phyloP scores from a whole-genome alignment of 2,329 filamentous ascomycete species.

The Ophiosphaerella herpotricha region DNA sequence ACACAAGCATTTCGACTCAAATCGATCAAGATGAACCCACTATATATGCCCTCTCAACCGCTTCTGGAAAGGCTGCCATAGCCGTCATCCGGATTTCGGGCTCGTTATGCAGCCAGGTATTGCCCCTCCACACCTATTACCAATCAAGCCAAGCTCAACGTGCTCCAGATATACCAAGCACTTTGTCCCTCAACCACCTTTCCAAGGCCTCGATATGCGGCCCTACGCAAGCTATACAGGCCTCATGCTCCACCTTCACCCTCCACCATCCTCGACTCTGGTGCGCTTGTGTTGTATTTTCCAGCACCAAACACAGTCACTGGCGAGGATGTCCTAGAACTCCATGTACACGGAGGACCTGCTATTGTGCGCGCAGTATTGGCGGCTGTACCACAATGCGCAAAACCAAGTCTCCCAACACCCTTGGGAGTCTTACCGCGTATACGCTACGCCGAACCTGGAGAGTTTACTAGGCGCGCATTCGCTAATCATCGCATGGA shows the following conservation, averaged over 20 bases:
- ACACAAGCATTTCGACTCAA: conserved; percentile 14
- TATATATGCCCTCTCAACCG: conserved; percentile 91
- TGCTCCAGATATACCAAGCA: conserved; percentile 64
- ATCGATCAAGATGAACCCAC: conserved; percentile 55
- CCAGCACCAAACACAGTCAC: conserved; percentile 81
- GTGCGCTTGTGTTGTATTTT: conserved; percentile 82
- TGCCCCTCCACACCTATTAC: background rate
- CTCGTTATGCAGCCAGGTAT: conserved; percentile 69
- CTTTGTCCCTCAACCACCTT: conserved; percentile 61
- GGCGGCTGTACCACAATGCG: conserved; percentile 69
- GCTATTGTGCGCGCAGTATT: conserved; percentile 89
- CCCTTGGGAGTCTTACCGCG: conserved; percentile 14
- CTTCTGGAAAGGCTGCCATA: conserved; percentile 83
- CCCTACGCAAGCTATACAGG: conserved; percentile 74
- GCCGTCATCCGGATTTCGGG: conserved; percentile 89
- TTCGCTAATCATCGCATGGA: conserved; percentile 87
- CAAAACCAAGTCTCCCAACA: background rate
- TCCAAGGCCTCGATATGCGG: conserved; percentile 67
- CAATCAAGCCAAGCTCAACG: conserved; percentile 1
- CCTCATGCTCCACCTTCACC: conserved; percentile 50
- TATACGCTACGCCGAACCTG: conserved; percentile 88
- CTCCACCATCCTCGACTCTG: conserved; percentile 68
- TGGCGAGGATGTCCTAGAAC: conserved; percentile 87
- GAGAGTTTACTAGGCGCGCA: conserved; percentile 91
- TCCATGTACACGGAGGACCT: conserved; percentile 91